Percentiles rank a stretch among this genome's conserved stretches.
Conservation (phyloP, 345 rosid species). For the Eucalyptus microcorys region DNA sequence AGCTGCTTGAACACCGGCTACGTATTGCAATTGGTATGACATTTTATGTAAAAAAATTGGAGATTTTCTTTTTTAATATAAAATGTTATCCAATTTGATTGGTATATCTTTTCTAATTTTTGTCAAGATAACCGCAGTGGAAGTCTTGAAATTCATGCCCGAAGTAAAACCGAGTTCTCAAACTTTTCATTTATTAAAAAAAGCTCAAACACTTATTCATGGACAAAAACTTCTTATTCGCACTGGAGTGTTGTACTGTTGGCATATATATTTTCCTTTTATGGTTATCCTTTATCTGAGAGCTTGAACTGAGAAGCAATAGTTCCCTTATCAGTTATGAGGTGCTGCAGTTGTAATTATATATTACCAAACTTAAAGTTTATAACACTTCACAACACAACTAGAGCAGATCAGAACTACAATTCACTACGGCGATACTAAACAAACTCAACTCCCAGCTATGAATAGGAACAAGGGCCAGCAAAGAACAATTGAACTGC, state of each 20-base stretch:
- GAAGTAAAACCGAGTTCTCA: not conserved
- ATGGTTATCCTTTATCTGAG: no score
- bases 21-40: not conserved
- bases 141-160: no score
- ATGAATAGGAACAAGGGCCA: not conserved
- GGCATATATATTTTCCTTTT: not conserved
- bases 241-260: not conserved
- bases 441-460: not conserved
- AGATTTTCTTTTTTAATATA: no score
- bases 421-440: not conserved
- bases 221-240: not conserved
- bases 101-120: no score
- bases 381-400: no score
- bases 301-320: no score
- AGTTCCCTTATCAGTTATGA: no score
- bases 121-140: no score
- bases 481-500: not conserved
- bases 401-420: no score
- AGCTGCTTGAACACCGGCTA: not conserved
- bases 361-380: no score
- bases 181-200: not conserved
- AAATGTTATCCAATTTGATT: not conserved
- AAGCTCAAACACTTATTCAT: not conserved
- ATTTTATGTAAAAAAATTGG: no score
- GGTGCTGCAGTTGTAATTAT: no score